Conservation (phyloP, 805 yeast species). For the Lachancea sp. region DNA sequence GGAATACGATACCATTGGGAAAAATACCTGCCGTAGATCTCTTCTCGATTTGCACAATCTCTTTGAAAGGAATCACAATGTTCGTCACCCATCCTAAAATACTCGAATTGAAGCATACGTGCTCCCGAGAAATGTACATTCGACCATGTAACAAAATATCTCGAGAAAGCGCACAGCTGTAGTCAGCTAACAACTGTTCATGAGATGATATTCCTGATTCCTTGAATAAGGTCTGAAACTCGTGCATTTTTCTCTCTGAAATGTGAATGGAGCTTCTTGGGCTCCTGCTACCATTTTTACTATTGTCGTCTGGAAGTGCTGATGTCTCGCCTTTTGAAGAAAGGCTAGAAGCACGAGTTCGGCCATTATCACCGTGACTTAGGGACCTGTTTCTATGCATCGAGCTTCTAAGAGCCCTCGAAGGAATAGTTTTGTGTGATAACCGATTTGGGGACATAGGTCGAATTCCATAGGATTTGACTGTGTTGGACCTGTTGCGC, state of each 20-base stretch:
- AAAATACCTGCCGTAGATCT: constrained; percentile 59
- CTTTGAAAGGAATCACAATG: constrained; percentile 49
- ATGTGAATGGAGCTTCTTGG: constrained; percentile 1
- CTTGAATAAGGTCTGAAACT: constrained; percentile 55
- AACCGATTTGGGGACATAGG: constrained; percentile 27
- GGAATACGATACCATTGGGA: constrained; percentile 61
- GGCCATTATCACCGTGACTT: constrained; percentile 2
- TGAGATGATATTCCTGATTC: constrained; percentile 37
- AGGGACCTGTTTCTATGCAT: constrained; percentile 15
- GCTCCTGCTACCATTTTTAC: neutral
- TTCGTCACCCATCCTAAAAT: constrained; percentile 63
- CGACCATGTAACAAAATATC: constrained; percentile 66
- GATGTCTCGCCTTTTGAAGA: constrained; percentile 3
- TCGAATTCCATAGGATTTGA: too few species aligned
- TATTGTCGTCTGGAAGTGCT: neutral
- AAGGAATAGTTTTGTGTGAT: constrained; percentile 21
- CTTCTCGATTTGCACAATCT: constrained; percentile 58
- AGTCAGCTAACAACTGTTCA: constrained; percentile 56
- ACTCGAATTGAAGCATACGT: constrained; percentile 58
- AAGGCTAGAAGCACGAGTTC: neutral
- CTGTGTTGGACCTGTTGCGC: constrained; percentile 21
- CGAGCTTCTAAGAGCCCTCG: constrained; percentile 16
- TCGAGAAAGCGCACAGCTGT: constrained; percentile 56
- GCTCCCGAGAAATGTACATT: constrained; percentile 49
- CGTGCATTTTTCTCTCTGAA: constrained; percentile 45